phyloP scores from a whole-genome alignment of 2,329 filamentous ascomycete genomes.

The Periconia digitata region DNA sequence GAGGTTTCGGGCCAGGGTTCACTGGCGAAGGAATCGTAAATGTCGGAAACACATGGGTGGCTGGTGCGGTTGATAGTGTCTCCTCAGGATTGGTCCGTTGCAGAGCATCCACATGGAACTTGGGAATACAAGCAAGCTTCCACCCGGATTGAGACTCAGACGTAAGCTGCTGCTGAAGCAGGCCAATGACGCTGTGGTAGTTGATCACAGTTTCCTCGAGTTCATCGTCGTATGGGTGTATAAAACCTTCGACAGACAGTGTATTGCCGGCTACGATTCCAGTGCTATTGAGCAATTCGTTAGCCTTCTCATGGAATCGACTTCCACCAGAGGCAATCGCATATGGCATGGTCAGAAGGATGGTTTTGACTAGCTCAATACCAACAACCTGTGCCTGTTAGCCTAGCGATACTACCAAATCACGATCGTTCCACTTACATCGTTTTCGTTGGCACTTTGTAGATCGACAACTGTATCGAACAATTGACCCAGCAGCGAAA shows the following conservation, averaged over 20 bases:
- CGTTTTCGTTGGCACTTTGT: slow-evolving; percentile 89
- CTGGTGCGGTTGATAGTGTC: slow-evolving; percentile 51
- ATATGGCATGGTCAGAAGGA: slow-evolving; percentile 92
- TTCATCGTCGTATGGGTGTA: slow-evolving; percentile 77
- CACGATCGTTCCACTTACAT: slow-evolving; percentile 61
- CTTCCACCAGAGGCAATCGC: slow-evolving; percentile 55
- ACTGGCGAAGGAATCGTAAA: slow-evolving; percentile 77
- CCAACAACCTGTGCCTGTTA: slow-evolving; percentile 55
- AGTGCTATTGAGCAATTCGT: slow-evolving; percentile 85
- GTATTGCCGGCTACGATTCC: slow-evolving; percentile 90
- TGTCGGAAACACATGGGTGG: slow-evolving; percentile 75
- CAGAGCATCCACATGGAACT: slow-evolving; percentile 50
- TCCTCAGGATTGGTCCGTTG: slow-evolving; percentile 65
- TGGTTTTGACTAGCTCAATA: slow-evolving; percentile 92
- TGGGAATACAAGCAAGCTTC: slow-evolving; percentile 67
- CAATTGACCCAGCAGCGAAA: slow-evolving; percentile 83
- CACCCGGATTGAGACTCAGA: slow-evolving; percentile 73
- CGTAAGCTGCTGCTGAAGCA: slow-evolving; percentile 85
- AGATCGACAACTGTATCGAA: slow-evolving; percentile 88
- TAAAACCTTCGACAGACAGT: slow-evolving; percentile 79
- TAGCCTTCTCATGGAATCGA: slow-evolving; percentile 64
- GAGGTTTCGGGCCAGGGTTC: slow-evolving; percentile 69
- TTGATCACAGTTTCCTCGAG: slow-evolving; percentile 63
- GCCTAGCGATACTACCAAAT: slow-evolving; percentile 11
- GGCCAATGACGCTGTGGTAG: slow-evolving; percentile 71